A percentile compares a stretch with the other conserved stretches of the same genome.
These are phyloP conservation scores for Dothiorella sarmentorum DNA, from an alignment of 2,329 filamentous ascomycete genomes.

Conservation along the genomic window DNA sequence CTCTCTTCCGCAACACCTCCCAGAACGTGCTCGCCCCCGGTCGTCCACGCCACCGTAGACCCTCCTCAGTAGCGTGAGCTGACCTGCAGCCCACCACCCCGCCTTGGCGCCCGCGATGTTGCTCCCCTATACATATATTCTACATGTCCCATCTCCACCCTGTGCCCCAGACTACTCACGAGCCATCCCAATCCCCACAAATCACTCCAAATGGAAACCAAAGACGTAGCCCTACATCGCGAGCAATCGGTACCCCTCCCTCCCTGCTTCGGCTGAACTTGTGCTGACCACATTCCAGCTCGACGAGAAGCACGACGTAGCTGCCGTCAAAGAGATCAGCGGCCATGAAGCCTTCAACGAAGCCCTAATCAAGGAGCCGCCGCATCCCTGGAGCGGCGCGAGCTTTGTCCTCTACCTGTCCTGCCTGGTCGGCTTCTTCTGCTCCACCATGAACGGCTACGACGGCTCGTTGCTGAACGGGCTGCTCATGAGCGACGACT, in stretches of 20 bases:
- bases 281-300: not conserved
- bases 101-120: not conserved
- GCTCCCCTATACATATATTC: not conserved
- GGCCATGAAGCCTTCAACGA: conserved; percentile 56
- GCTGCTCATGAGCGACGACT: conserved; percentile 47
- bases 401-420: conserved; percentile 27
- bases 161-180: not conserved
- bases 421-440: conserved; percentile 19
- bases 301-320: conserved; percentile 4
- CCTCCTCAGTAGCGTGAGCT: not conserved
- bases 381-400: conserved; percentile 24
- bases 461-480: conserved; percentile 49
- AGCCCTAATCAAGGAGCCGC: conserved; percentile 53
- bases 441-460: conserved; percentile 43
- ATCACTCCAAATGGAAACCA: conserved; percentile 3
- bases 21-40: not conserved
- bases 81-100: conserved; percentile 11
- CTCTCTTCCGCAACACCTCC: not conserved
- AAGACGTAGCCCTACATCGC: not conserved
- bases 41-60: not conserved
- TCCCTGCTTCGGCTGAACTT: no score
- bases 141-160: not conserved
- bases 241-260: not conserved
- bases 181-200: not conserved
- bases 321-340: conserved; percentile 43